Base-by-base conservation (phyloP, 2,329 filamentous ascomycete genomes). In the Passalora sequoiae region DNA sequence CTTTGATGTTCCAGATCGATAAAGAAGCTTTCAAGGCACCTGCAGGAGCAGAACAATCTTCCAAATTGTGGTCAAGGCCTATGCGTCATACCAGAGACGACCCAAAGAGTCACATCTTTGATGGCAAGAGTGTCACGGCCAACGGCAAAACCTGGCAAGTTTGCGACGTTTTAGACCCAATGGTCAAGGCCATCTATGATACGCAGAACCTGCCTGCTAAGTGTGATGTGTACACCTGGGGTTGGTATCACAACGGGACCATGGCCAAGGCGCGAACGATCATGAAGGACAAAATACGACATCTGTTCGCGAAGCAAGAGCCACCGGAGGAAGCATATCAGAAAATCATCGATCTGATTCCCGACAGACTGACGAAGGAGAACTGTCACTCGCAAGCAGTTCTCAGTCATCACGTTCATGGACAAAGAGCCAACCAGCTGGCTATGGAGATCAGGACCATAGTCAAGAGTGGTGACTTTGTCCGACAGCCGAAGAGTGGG, bases 61-160 rank as follows among this genome's bases (percentile, higher is more conserved):
- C n/a, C n/a, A n/a, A n/a, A n/a, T 35, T 38, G 4, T 49, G 51
- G 51, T 37, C 50, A 5, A 29, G 51, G 21, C 42, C 51, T 5
- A 40, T 53, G 12, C 46, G 50, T 10, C 50, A 54, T 28, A 43
- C 31, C 8, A 44, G 37, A 31, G 49, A 54, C 24, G 53, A 63
- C 7, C 67, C 68, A 32, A 66, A 66, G 64, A 82, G 74, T 40
- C 89, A 97, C 64, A 71, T 91, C 1, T 97, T 96, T 65, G 87
- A 94, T 49, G 91, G 91, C 35, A 73, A 80, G 46, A 76, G 75
- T 2, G 79, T 91, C 42, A 79, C 80, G 12, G 77, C 78, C 1
- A 89, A 95, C 58, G 89, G 89, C 28, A 92, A 92, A 58, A 83
- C 92, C 38, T 98, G 89, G 84, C 92, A 97, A 70, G 77, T 94